A percentile compares a stretch with the other conserved stretches of the same genome.
These are phyloP conservation scores for Hydnomerulius pinastri DNA, from an alignment of 768 basidiomycete species.

Conservation along the genomic window DNA sequence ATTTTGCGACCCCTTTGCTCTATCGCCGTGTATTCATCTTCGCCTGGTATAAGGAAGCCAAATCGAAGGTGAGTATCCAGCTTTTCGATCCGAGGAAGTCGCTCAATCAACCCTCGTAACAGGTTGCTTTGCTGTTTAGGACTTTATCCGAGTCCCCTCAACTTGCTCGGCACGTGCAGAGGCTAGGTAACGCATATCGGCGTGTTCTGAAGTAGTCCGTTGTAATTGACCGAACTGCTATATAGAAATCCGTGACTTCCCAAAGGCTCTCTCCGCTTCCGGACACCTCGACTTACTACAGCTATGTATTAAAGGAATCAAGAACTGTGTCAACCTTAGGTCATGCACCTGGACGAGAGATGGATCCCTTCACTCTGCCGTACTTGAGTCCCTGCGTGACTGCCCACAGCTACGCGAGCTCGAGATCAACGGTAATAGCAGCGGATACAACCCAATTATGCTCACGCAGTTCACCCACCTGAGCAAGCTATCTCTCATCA, in stretches of 20 bases:
- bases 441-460: constrained; percentile 46
- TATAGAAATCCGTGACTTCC: constrained; percentile 74
- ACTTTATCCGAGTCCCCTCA: constrained; percentile 57
- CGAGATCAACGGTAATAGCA: constrained; percentile 71
- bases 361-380: constrained; percentile 62
- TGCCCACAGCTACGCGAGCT: constrained; percentile 51
- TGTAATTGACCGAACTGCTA: not conserved
- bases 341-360: constrained; percentile 82
- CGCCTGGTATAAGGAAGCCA: constrained; percentile 71
- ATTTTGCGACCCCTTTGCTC: constrained; percentile 49
- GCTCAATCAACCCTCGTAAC: not conserved
- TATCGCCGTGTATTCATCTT: constrained; percentile 64
- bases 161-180: constrained; percentile 58
- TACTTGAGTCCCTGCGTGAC: constrained; percentile 53
- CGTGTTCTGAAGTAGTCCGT: too few species aligned
- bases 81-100: not conserved
- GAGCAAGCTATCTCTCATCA: constrained; percentile 64
- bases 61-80: constrained; percentile 48
- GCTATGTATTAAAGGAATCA: constrained; percentile 50
- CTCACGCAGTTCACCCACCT: constrained; percentile 55
- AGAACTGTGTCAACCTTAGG: constrained; percentile 60
- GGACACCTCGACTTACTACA: constrained; percentile 37
- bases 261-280: constrained; percentile 45
- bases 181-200: constrained; percentile 65
- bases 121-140: constrained; percentile 64